Percentiles rank a stretch among this genome's conserved stretches.
phyloP scores from a whole-genome alignment of 176 grass and related monocot species.

The Puya raimondii region DNA sequence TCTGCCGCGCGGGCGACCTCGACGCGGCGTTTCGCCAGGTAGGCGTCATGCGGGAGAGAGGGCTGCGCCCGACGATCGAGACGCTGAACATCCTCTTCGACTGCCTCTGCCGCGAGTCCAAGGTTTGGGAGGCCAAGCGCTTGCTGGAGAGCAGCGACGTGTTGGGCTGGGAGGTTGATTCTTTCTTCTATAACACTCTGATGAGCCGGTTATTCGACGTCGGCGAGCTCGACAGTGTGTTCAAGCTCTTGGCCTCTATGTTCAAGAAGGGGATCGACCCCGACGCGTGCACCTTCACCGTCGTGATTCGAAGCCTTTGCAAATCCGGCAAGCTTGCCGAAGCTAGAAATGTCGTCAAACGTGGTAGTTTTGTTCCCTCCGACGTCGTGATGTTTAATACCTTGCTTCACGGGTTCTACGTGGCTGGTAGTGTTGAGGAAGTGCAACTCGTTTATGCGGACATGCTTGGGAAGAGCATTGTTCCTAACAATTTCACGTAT shows the following conservation, averaged over 20 bases:
- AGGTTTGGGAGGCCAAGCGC: slow-evolving; percentile 36
- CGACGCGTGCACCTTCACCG: slow-evolving; percentile 70
- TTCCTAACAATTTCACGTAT: slow-evolving; percentile 49
- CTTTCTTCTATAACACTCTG: slow-evolving; percentile 59
- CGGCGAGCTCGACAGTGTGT: slow-evolving; percentile 33
- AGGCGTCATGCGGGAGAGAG: slow-evolving; percentile 36
- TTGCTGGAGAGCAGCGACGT: slow-evolving; percentile 47
- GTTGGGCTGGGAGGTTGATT: slow-evolving; percentile 47
- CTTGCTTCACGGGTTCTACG: slow-evolving; percentile 57
- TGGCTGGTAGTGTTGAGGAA: slow-evolving; percentile 21
- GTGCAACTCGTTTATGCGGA: slow-evolving; percentile 22
- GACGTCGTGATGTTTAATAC: slow-evolving; percentile 68
- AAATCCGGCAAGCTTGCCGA: slow-evolving; percentile 39
- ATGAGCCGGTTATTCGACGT: slow-evolving; percentile 58
- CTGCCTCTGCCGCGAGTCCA: slow-evolving; percentile 48
- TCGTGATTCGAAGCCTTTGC: slow-evolving; percentile 53
- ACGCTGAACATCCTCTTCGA: slow-evolving; percentile 57
- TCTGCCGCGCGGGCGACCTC: slow-evolving; percentile 39
- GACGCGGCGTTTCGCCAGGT: slow-evolving; percentile 48
- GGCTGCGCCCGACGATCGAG: slow-evolving; percentile 26
- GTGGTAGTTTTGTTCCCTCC: slow-evolving; percentile 26
- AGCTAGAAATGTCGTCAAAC: slow-evolving; percentile 12
- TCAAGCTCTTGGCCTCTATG: slow-evolving; percentile 54
- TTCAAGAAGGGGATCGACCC: slow-evolving; percentile 64
- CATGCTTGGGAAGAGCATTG: slow-evolving; percentile 33